Conservation (phyloP, 2,329 filamentous ascomycete genomes). For the Colletotrichum australisinense region DNA sequence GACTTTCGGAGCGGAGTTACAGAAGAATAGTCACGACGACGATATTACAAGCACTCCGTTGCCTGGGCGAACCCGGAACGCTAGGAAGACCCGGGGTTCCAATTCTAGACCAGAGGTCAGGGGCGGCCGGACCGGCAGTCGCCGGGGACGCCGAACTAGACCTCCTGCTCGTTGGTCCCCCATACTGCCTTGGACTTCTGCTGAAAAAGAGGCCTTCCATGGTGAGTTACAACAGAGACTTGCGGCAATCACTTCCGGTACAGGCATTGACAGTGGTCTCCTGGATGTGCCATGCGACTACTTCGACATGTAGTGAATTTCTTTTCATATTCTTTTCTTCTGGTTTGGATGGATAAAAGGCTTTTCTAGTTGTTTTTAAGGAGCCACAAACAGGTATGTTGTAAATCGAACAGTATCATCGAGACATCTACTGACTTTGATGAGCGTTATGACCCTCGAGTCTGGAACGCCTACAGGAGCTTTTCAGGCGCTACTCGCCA, state of each 20-base stretch:
- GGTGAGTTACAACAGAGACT: background rate
- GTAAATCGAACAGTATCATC: background rate
- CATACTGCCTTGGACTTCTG: constrained; percentile 10
- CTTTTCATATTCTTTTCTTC: background rate
- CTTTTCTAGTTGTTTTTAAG: background rate
- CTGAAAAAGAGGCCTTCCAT: background rate
- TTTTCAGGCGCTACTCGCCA: background rate
- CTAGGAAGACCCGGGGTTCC: background rate
- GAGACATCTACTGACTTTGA: background rate
- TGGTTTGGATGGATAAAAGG: background rate
- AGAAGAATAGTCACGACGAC: background rate
- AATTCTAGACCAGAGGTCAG: background rate
- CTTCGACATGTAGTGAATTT: background rate
- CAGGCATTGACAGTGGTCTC: background rate
- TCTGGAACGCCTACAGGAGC: background rate
- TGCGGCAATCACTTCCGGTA: background rate
- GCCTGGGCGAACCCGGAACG: background rate
- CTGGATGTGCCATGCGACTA: background rate
- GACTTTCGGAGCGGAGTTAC: background rate
- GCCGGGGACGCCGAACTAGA: background rate
- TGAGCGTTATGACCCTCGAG: background rate
- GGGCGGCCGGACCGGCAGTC: background rate
- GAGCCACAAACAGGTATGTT: background rate
- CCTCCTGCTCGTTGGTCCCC: constrained; percentile 5
- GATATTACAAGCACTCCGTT: background rate